Percentiles rank a stretch among this genome's conserved stretches.
Conservation (phyloP, 441 rosid species). For the Iberis amara region DNA sequence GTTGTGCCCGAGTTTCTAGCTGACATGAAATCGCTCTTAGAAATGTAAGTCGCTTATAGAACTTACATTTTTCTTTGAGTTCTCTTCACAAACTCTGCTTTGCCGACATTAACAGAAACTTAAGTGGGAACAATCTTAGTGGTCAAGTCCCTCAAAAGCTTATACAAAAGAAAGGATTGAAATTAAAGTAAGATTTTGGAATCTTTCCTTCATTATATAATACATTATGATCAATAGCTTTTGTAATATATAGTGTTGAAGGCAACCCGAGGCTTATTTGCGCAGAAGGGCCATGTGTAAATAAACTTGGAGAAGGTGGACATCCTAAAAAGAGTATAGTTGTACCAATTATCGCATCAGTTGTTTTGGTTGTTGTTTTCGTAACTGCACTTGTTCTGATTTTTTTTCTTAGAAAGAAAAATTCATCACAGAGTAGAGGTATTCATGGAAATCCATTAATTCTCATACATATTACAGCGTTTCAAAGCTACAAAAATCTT, state of each 20-base stretch:
- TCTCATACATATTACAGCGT: too few relatives aligned
- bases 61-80: not conserved
- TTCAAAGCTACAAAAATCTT: not conserved
- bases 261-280: not conserved
- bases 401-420: slow-evolving; percentile 4
- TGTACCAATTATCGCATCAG: slow-evolving; percentile 23
- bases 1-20: slow-evolving; percentile 36
- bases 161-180: slow-evolving; percentile 14
- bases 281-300: slow-evolving; percentile 1
- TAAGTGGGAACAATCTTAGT: slow-evolving; percentile 32
- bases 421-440: slow-evolving; percentile 12
- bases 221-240: not conserved
- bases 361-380: slow-evolving; percentile 7
- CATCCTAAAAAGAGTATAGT: slow-evolving; percentile 20
- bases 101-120: slow-evolving; percentile 27
- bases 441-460: not conserved
- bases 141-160: slow-evolving; percentile 35
- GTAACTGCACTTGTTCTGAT: slow-evolving; percentile 5
- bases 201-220: not conserved
- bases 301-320: slow-evolving; percentile 22
- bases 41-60: slow-evolving; percentile 27
- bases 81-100: too few relatives aligned
- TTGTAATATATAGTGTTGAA: not conserved
- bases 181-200: slow-evolving; percentile 25
- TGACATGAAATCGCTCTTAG: slow-evolving; percentile 23